Base-by-base conservation (phyloP, 768 basidiomycete genomes). In the Leccinum disarticulatum region DNA sequence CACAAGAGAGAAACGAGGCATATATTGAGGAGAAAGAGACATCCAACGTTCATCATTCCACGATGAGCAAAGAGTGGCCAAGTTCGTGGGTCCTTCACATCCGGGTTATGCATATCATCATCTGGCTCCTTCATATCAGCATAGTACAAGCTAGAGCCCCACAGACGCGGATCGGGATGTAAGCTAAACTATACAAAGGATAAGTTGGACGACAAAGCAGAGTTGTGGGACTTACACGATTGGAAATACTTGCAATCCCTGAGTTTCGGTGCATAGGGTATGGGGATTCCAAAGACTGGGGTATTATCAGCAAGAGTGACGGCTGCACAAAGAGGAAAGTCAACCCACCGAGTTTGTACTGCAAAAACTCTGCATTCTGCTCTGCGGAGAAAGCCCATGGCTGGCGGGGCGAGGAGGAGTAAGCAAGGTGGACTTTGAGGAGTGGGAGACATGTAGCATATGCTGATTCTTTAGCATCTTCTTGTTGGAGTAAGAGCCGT, bases 31-130 rank as follows among this genome's bases (percentile, higher is more conserved):
- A 88, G 57, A 55, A 80, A 60, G 25, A 94, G 76, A 69, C 89
- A 93, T 1, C 91, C 87, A 0, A 91, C 69, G 68, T 95, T 94
- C 7, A 81, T 77, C 54, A 91, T 67, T 41, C 90, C 90, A 74
- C 91, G 77, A 58, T 77, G 68, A 15, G 84, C 84, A 65, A 84
- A 79, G 58, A 81, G 75, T 17, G 78, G 54, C 75, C 73, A 58
- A 47, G 64, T 52, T 74, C 71, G 31, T 68, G 67, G 19, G 73
- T 68, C 63, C 31, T 66, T 67, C 54, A 67, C 63, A 58, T 84
- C 79, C 1, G 90, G 90, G 61, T 90, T 83, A 69, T 92, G 90
- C 19, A 92, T 75, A 50, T 83, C 82, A 69, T 92, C 90, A 68
- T 91, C 90, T 6, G 83, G 70, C 63, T 92, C 90, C 25, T 80